Evolutionary conservation across 768 basidiomycete species (phyloP), one percentile per base, ranked within the genome.

Genomic region (Obba rivulosa): DNA sequence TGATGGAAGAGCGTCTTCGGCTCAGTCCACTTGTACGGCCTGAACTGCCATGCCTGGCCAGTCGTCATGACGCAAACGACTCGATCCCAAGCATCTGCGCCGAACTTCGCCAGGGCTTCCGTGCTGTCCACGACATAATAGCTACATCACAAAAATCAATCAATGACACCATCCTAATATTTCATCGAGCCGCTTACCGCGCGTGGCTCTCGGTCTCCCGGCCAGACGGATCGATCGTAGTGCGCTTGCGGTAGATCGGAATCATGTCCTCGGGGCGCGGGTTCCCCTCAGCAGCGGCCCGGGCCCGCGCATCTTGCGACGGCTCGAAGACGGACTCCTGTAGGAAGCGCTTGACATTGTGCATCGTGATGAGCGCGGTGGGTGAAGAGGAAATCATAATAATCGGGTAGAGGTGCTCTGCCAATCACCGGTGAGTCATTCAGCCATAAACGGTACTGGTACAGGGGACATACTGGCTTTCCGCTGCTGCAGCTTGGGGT

Each of bases 51-150:
- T 25, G 88, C 86, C 57, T 98, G 95, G 1, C 96, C 96, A 0
- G 96, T 99, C 8, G 96, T 98, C 82, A 96, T 86, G 14, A 99
- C 95, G 56, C 94, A 96, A 3, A 96, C 86, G 4, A 99, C 96
- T 34, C 95, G 80, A 48, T 97, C 93, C 94, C 95, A 97, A 2
- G 92, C 87, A 51, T 96, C 94, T 3, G 86, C 74, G 4, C 87
- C 88, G 55, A 99, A 93, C 67, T 97, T 97, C 28, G 80, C 77
- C 20, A 99, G 70, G 1, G 95, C 92, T 57, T 99, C 95, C 0
- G 89, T 87, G 18, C 86, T 85, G 65, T 99, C 94, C 28, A 99
- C 87, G 8, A 96, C 81, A 56, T 87, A 87, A 62, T 94, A 97
- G 35, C 82, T 62, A 22, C 13, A 18, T 21, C 8, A 22, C 18